Evolutionary conservation across 129 eudicot genomes (phyloP), one percentile per base, ranked within the genome.

Genomic region (Lactuca sativa): DNA sequence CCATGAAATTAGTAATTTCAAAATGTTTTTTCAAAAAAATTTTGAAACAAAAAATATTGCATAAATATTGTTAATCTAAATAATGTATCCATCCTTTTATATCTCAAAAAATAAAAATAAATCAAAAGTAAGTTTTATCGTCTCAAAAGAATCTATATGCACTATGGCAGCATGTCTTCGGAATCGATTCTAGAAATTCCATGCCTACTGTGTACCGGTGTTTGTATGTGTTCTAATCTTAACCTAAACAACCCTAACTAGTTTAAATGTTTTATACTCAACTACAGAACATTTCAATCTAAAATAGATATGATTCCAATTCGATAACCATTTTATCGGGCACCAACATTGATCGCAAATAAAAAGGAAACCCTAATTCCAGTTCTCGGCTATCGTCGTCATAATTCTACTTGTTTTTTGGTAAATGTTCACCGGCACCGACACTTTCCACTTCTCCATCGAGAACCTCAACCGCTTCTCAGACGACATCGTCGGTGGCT

Each of bases 361-460:
- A 83, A 69, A 36, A 84, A 86, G 62, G 90, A 82, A 13, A n/a
- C 65, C 43, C 70, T 73, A 9, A 9, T 88, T 84, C 86, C 86
- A 88, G n/a, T 86, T 88, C 43, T 88, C 86, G 88, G 93, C 93
- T 3, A 66, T 91, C 41, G 81, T 87, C 31, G 93, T 87, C 61
- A 88, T 92, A 65, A 62, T 86, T 31, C 80, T 92, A 43, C 78
- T 86, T 21, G 90, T 93, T 4, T 88, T 91, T 71, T 88, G 95
- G 86, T 88, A 96, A 4, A 86, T 88, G 89, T 85, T 88, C 64
- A 82, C 95, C 67, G 89, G 95, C 66, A 86, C 96, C 51, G 89
- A 84, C 82, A 77, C 86, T 36, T 96, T 92, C 68, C 86, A 89
- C 12, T 83, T 83, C 84, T 88, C 97, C 71, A 81, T 86, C 76